These are phyloP conservation scores for Dalechampia spathulata DNA, from an alignment of 441 rosid species.

Conservation along the genomic window DNA sequence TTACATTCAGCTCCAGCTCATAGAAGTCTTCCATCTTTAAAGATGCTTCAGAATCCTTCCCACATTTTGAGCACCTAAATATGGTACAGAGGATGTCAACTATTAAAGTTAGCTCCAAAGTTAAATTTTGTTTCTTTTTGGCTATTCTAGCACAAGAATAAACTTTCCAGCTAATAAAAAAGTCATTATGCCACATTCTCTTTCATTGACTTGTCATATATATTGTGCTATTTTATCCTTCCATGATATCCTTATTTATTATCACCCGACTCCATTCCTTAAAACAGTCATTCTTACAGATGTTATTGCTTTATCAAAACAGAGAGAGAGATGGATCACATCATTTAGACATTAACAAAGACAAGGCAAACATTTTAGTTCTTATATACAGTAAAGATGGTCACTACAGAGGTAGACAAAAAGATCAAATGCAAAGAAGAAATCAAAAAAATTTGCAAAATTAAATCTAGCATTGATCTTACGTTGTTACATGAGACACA, in stretches of 20 bases:
- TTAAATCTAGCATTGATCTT: slow-evolving; percentile 29
- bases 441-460: neutral
- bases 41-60: slow-evolving; percentile 88
- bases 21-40: slow-evolving; percentile 90
- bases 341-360: neutral
- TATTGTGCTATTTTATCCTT: neutral
- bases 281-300: no score
- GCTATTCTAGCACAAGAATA: neutral
- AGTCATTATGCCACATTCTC: neutral
- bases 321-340: neutral
- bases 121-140: neutral
- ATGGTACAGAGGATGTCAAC: neutral
- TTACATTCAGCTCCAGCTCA: slow-evolving; percentile 89
- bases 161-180: neutral
- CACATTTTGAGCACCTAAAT: slow-evolving; percentile 83
- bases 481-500: slow-evolving; percentile 97
- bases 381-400: neutral
- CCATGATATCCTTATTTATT: neutral
- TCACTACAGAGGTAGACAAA: no score
- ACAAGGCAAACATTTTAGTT: neutral
- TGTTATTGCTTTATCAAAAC: neutral
- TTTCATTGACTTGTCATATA: no score
- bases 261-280: no score
- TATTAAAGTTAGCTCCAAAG: neutral
- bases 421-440: neutral